Evolutionary conservation across 805 yeast species (phyloP).

Genomic region (Clavispora phyllophila): DNA sequence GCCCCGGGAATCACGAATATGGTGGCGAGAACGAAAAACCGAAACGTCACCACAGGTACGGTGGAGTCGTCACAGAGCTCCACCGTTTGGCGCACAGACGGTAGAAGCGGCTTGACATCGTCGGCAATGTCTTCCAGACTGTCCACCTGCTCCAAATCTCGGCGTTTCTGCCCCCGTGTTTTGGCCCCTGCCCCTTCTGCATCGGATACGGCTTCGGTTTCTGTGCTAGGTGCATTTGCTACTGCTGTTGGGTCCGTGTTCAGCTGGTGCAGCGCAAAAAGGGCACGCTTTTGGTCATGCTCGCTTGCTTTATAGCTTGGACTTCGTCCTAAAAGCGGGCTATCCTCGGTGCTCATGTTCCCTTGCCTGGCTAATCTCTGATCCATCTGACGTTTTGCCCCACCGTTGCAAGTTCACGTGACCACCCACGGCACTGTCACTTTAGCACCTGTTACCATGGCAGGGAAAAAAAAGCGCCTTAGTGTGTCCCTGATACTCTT

Average conservation of each 20-base stretch:
- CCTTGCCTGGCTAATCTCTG: too few species aligned
- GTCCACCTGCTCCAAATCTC: background rate
- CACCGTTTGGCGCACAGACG: slow-evolving; percentile 30
- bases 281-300: too few species aligned
- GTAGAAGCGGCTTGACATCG: background rate
- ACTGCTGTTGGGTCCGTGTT: too few species aligned
- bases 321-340: background rate
- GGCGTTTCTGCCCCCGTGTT: background rate
- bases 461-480: too few species aligned
- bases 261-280: background rate
- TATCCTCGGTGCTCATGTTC: background rate
- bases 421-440: too few species aligned
- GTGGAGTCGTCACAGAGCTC: slow-evolving; percentile 36
- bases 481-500: too few species aligned
- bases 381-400: background rate
- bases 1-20: slow-evolving; percentile 39
- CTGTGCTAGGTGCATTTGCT: too few species aligned
- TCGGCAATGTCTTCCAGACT: background rate
- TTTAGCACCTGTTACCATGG: too few species aligned
- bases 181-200: background rate
- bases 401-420: too few species aligned
- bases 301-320: background rate
- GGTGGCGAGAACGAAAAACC: slow-evolving; percentile 29
- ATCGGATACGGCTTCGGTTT: background rate
- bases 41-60: slow-evolving; percentile 34